phyloP scores from a whole-genome alignment of 495 filamentous ascomycete genomes.

The Trichoderma virens region DNA sequence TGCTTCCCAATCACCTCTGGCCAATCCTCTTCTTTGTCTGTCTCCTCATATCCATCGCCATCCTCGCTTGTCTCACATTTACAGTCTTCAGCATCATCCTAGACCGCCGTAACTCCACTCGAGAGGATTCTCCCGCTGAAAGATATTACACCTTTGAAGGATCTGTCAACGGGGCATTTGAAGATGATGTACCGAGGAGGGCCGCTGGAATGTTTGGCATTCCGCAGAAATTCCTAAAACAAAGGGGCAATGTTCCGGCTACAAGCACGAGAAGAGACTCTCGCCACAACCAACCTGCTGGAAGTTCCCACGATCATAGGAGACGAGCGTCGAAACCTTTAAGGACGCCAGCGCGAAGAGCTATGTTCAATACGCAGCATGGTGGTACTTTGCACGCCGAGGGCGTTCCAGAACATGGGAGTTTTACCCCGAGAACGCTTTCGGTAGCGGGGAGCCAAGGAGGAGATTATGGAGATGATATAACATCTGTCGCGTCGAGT shows the following conservation, averaged over 20 bases:
- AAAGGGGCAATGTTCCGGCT: background rate
- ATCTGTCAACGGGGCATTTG: background rate
- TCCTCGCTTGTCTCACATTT: background rate
- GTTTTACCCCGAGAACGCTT: no score
- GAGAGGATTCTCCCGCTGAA: background rate
- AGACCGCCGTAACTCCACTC: background rate
- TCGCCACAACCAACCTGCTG: background rate
- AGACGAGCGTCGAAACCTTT: background rate
- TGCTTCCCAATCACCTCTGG: background rate
- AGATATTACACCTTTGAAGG: background rate
- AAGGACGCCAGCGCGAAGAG: background rate
- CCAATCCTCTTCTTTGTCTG: background rate
- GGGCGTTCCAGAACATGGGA: no score
- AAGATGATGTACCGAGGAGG: background rate
- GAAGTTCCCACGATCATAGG: no score
- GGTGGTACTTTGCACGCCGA: no score
- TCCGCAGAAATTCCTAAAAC: background rate
- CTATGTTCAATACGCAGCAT: no score
- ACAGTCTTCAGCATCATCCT: background rate
- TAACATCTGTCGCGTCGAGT: no score
- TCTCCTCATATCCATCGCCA: background rate
- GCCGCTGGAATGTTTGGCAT: background rate
- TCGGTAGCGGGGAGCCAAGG: no score
- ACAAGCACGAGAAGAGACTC: background rate
- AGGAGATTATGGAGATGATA: no score